Percentiles rank a stretch among this genome's conserved stretches.
phyloP scores from a whole-genome alignment of 495 filamentous ascomycete species.

The Cladorrhinum samala region DNA sequence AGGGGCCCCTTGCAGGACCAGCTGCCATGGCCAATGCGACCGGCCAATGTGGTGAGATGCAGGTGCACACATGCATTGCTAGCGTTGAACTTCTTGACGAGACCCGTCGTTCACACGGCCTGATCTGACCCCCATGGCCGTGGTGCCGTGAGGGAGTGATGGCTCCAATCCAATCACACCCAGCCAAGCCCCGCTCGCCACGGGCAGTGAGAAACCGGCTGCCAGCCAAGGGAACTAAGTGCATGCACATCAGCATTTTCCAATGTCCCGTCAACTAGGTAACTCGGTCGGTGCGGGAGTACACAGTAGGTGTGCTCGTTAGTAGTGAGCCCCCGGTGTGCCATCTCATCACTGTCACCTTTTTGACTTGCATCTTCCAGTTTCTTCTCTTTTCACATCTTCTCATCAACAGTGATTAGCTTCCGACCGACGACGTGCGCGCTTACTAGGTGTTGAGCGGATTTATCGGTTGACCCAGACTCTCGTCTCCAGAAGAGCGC shows the following conservation, averaged over 20 bases:
- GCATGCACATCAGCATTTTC: too few species aligned
- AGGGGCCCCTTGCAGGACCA: slow-evolving; percentile 13
- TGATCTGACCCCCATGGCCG: not conserved
- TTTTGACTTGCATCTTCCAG: not conserved
- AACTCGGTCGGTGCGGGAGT: too few species aligned
- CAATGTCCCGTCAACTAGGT: too few species aligned
- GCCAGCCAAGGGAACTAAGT: too few species aligned
- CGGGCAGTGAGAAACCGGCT: too few species aligned
- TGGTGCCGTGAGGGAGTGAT: too few species aligned
- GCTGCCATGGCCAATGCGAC: not conserved
- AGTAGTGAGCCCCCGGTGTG: too few species aligned
- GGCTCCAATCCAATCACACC: not conserved
- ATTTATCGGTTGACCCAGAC: too few species aligned
- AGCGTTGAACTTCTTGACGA: slow-evolving; percentile 3
- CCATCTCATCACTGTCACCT: slow-evolving; percentile 11
- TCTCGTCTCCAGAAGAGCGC: too few species aligned
- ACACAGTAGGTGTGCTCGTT: too few species aligned
- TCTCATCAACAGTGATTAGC: not conserved
- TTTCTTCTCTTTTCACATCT: slow-evolving; percentile 1
- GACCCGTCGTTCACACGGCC: not conserved
- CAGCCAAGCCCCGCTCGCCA: not conserved
- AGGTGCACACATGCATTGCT: slow-evolving; percentile 13
- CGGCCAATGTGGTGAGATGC: slow-evolving; percentile 10
- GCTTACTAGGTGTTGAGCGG: too few species aligned
- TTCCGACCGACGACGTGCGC: slow-evolving; percentile 4